A percentile compares a stretch with the other conserved stretches of the same genome.
phyloP scores from a whole-genome alignment of 805 yeast species.

The Alloascoidea africana region DNA sequence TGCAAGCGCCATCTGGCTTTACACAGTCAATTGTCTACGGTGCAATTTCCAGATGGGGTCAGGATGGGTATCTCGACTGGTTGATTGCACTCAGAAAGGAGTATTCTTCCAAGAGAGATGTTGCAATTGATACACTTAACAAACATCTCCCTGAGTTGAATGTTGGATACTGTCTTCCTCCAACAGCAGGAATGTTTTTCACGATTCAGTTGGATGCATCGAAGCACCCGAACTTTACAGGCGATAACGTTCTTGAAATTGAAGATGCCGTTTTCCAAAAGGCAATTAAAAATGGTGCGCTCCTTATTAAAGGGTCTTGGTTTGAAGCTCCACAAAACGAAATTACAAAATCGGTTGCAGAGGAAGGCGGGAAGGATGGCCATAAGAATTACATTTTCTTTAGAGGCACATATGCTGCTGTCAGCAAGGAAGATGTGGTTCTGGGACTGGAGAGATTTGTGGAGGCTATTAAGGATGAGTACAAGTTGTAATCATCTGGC shows the following conservation, averaged over 20 bases:
- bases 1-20: conserved; percentile 74
- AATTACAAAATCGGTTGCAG: no score
- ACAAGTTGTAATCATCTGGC: conserved; percentile 6
- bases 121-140: conserved; percentile 61
- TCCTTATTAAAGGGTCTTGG: conserved; percentile 26
- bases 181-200: conserved; percentile 39
- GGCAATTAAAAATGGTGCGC: conserved; percentile 18
- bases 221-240: conserved; percentile 29
- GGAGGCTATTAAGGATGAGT: conserved; percentile 13
- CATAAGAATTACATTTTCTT: no score
- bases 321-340: no score
- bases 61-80: conserved; percentile 80
- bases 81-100: conserved; percentile 56
- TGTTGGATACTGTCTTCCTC: conserved; percentile 20
- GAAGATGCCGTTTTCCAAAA: conserved; percentile 19
- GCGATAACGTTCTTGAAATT: conserved; percentile 14
- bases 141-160: conserved; percentile 35
- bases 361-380: no score
- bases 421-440: conserved; percentile 16
- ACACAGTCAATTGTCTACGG: conserved; percentile 59
- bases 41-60: conserved; percentile 78
- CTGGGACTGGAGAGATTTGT: conserved; percentile 20
- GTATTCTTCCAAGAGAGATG: conserved; percentile 80
- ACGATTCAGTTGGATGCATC: conserved; percentile 36
- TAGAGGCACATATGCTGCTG: conserved; percentile 28